These are phyloP conservation scores for Phytophthora tubulina DNA, from an alignment of 352 stramenopile genomes.

Conservation along the genomic window DNA sequence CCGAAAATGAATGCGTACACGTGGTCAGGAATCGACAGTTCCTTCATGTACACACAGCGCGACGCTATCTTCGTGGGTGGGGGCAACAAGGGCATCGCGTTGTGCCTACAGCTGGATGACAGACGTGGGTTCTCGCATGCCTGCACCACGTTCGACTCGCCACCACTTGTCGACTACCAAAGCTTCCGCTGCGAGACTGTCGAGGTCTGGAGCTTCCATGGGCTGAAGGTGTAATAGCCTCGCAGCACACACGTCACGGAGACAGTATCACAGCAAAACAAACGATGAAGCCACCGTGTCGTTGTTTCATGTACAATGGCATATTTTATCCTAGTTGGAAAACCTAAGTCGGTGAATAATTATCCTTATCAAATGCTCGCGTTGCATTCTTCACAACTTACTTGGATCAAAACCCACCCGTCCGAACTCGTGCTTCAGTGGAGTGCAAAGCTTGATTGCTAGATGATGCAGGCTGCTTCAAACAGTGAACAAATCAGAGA, in stretches of 20 bases:
- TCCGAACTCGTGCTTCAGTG: constrained; percentile 25
- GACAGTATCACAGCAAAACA: constrained; percentile 9
- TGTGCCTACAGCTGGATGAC: constrained; percentile 82
- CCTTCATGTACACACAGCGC: constrained; percentile 73
- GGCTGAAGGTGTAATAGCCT: constrained; percentile 59
- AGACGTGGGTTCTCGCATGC: constrained; percentile 69
- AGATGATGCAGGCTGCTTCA: constrained; percentile 21
- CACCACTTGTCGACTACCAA: constrained; percentile 54
- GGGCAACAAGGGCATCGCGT: constrained; percentile 70
- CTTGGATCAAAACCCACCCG: constrained; percentile 29
- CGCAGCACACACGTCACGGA: background rate
- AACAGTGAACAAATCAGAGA: constrained; percentile 5
- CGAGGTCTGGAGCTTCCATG: constrained; percentile 82
- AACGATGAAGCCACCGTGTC: constrained; percentile 28
- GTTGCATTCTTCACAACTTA: constrained; percentile 7
- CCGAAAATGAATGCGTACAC: constrained; percentile 61
- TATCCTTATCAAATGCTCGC: constrained; percentile 1
- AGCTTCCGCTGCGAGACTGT: constrained; percentile 70
- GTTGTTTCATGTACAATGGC: constrained; percentile 41
- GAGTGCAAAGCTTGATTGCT: background rate
- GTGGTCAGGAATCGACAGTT: constrained; percentile 74
- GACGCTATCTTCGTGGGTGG: constrained; percentile 74
- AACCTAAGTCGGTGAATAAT: constrained; percentile 18
- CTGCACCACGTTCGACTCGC: constrained; percentile 76
- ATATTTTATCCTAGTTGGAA: constrained; percentile 36